Conservation (phyloP, 2,329 filamentous ascomycete species). For the Hysterium pulicare region DNA sequence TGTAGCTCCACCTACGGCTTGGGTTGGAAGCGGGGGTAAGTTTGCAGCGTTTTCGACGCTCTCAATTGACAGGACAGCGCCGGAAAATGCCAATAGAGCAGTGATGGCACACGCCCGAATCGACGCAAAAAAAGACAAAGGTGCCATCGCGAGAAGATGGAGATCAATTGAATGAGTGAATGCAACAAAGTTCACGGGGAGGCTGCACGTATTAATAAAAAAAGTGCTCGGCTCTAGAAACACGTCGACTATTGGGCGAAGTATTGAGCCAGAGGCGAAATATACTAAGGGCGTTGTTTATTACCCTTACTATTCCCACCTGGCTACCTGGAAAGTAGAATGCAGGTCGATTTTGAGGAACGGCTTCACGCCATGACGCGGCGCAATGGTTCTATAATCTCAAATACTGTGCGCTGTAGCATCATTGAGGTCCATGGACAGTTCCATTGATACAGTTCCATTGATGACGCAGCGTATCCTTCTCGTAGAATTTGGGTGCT, state of each 20-base stretch:
- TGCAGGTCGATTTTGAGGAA: constrained; percentile 3
- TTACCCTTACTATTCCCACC: constrained; percentile 25
- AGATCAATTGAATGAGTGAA: constrained; percentile 18
- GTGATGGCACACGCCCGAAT: constrained; percentile 23
- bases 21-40: too few relatives aligned
- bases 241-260: constrained; percentile 19
- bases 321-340: constrained; percentile 3
- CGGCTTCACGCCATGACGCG: constrained; percentile 19
- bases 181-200: constrained; percentile 19
- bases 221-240: constrained; percentile 26
- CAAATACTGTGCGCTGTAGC: neutral
- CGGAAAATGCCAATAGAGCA: constrained; percentile 18
- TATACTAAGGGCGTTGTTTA: constrained; percentile 25
- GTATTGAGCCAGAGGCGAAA: constrained; percentile 22
- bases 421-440: neutral
- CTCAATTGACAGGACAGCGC: constrained; percentile 14
- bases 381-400: constrained; percentile 2
- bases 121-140: constrained; percentile 17
- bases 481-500: too few relatives aligned
- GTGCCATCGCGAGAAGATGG: constrained; percentile 21
- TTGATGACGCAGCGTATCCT: too few relatives aligned
- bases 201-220: constrained; percentile 28
- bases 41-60: constrained; percentile 11
- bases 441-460: too few relatives aligned
- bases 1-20: constrained; percentile 14